These are phyloP conservation scores for Boletus reticulatus DNA, from an alignment of 768 basidiomycete genomes.

Conservation along the genomic window DNA sequence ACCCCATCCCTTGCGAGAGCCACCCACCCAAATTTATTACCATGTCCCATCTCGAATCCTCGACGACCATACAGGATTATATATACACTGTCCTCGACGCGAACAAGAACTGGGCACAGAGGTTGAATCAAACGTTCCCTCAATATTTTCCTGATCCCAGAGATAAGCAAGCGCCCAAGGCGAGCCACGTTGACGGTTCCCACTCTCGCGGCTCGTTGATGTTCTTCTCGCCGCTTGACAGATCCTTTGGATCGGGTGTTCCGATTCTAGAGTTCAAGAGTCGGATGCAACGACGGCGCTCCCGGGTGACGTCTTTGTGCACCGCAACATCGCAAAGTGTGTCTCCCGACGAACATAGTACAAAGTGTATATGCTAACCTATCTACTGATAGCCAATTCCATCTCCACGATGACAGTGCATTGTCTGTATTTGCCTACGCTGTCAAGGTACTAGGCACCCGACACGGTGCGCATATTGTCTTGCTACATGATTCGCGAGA, in stretches of 20 bases:
- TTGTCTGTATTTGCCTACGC: slow-evolving; percentile 74
- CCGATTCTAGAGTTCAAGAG: slow-evolving; percentile 86
- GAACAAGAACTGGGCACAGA: slow-evolving; percentile 21
- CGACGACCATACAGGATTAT: not conserved
- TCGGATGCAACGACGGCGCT: slow-evolving; percentile 62
- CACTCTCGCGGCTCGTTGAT: not conserved
- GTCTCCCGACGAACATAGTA: slow-evolving; percentile 16
- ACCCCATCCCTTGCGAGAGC: not conserved
- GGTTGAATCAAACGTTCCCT: slow-evolving; percentile 20
- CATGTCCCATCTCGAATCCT: not conserved
- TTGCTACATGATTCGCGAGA: not conserved
- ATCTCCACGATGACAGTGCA: slow-evolving; percentile 63
- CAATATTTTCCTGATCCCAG: slow-evolving; percentile 19
- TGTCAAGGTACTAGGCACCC: slow-evolving; percentile 59
- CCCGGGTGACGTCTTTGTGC: slow-evolving; percentile 81
- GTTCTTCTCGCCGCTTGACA: slow-evolving; percentile 18
- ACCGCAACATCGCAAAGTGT: slow-evolving; percentile 87
- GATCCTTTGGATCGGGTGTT: slow-evolving; percentile 80
- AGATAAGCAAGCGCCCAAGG: slow-evolving; percentile 19
- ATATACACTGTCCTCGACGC: slow-evolving; percentile 1
- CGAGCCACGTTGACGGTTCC: not conserved
- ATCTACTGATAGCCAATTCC: slow-evolving; percentile 56
- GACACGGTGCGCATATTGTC: slow-evolving; percentile 60
- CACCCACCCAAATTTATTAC: not conserved
- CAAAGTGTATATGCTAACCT: not conserved